Percentiles rank a stretch among this genome's conserved stretches.
Evolutionary conservation across 305 asterid genomes (phyloP).

Genomic region (Plantago coronopus): DNA sequence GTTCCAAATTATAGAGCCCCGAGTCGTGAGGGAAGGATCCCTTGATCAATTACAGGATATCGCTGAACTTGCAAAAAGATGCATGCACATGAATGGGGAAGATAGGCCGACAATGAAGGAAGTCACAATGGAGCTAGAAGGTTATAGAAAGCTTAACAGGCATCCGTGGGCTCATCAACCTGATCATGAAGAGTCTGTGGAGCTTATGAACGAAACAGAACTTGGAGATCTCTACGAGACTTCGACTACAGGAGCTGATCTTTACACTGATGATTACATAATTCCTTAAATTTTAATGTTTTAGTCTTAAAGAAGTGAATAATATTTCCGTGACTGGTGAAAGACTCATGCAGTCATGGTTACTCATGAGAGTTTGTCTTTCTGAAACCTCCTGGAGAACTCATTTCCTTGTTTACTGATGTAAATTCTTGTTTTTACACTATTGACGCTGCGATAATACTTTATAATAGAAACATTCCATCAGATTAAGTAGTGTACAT

Average conservation of each 20-base stretch:
- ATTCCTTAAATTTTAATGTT: no score
- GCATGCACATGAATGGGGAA: constrained; percentile 37
- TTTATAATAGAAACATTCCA: no score
- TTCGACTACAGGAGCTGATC: constrained; percentile 28
- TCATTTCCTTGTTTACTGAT: no score
- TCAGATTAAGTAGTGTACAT: no score
- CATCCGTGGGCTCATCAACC: constrained; percentile 41
- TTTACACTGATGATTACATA: constrained; percentile 32
- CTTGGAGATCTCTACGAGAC: constrained; percentile 38
- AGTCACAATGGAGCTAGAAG: constrained; percentile 54
- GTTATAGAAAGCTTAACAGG: constrained; percentile 36
- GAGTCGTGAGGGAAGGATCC: constrained; percentile 44
- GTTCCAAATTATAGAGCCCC: constrained; percentile 40
- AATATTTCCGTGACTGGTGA: no score
- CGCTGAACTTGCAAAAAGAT: constrained; percentile 39
- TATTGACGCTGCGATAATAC: no score
- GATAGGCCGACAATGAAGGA: constrained; percentile 57
- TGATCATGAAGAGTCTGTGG: constrained; percentile 32
- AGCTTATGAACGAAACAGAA: constrained; percentile 30
- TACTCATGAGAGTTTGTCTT: no score
- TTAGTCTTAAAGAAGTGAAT: no score
- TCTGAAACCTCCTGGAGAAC: no score
- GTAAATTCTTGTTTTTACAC: no score
- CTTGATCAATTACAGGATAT: constrained; percentile 32
- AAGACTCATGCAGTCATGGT: no score